Base-by-base conservation (phyloP, 1,139 yeast species). In the Pichia sp. region DNA sequence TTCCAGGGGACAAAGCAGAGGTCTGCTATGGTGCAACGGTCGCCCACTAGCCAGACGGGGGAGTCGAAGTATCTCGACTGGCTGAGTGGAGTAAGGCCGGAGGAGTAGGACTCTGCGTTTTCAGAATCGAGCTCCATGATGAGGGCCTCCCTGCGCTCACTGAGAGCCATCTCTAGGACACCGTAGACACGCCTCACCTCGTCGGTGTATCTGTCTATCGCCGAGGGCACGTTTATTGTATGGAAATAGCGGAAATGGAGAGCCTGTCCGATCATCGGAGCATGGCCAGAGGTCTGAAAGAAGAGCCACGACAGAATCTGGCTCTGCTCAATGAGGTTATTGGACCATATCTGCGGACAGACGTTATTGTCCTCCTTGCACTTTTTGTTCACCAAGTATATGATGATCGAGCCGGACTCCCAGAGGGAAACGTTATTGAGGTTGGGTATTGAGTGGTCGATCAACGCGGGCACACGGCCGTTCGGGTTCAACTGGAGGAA, bases 261-360 rank as follows among this genome's bases (percentile, higher is more conserved):
- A 3, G 97, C 97, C 68, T 91, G 98, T 23, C 98, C 98, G 63
- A 91, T 88, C 96, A 91, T 91, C 26, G 97, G 97, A 0, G 97
- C 96, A 67, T 90, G 97, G 13, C 97, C 97, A 13, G 95, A 85
- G 3, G 97, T 89, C 70, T 91, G 97, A 74, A 90, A 90, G 66
- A 89, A 91, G 46, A 91, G 75, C 97, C 97, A 91, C 19, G 91
- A 82, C 55, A 83, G 78, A 55, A 91, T 88, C 64, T 85, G 91
- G n/a, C 90, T 78, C 71, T 90, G 96, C 61, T 88, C 96, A 4
- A 82, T 76, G 50, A 86, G 68, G 66, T 85, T 86, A 55, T 82
- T 86, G 7, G 95, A 82, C 89, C 96, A 91, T 52, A 91, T 79
- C 19, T 82, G 72, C 8, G 60, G 61, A 64, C 96, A 85, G 51